These are phyloP conservation scores for Tricholoma sp. DNA, from an alignment of 768 basidiomycete genomes.

Conservation along the genomic window DNA sequence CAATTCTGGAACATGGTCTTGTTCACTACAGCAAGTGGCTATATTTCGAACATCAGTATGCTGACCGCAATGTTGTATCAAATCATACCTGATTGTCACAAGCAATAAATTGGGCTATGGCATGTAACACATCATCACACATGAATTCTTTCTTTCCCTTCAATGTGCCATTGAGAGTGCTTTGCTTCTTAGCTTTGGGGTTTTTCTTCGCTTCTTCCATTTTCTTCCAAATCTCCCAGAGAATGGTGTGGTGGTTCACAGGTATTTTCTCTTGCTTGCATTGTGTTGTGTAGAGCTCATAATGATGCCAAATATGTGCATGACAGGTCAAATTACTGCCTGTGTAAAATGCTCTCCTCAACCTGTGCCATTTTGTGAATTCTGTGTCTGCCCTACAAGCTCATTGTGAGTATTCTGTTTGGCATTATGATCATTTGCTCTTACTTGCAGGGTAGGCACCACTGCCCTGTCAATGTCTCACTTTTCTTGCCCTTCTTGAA, in stretches of 20 bases:
- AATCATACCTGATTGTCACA: constrained; percentile 13
- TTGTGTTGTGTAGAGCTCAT: no score
- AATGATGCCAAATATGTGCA: no score
- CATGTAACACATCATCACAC: constrained; percentile 6
- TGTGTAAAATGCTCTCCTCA: constrained; percentile 2
- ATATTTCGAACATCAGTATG: not conserved
- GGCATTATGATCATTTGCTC: not conserved
- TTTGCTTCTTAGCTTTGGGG: not conserved
- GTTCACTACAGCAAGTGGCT: not conserved
- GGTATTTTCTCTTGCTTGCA: no score
- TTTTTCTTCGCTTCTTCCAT: not conserved
- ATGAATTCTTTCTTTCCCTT: not conserved
- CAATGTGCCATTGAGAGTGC: not conserved
- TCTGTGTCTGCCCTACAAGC: no score
- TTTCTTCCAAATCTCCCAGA: no score
- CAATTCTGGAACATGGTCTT: not conserved
- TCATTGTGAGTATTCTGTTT: not conserved
- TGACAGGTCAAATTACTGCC: constrained; percentile 10
- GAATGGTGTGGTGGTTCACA: no score
- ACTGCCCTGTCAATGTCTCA: not conserved
- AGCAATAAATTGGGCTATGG: constrained; percentile 8
- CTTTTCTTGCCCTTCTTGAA: not conserved
- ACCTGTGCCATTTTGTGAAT: not conserved
- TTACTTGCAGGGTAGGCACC: not conserved
- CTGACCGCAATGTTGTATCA: not conserved